Base-by-base conservation (phyloP, 805 yeast genomes). In the Metschnikowia continentalis region DNA sequence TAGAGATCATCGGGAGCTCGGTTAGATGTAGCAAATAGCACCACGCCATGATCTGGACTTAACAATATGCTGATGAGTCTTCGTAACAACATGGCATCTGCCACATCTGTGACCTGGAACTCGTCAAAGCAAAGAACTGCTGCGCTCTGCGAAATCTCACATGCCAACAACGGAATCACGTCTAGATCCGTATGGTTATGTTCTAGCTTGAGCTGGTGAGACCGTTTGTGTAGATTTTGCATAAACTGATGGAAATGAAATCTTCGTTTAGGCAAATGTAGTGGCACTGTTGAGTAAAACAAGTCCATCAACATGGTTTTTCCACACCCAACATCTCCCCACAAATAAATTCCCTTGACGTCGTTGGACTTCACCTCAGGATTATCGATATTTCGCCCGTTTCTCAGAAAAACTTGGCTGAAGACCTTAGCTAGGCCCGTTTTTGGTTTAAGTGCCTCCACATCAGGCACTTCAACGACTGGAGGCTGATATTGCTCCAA, bases 311-410 rank as follows among this genome's bases (percentile, higher is more conserved):
- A 74, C 97, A 94, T 92, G 6, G 99, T 94, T 65, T 94, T 92
- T 3, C 99, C 99, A 68, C 98, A 91, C 1, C 99, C 99, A 40
- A 94, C 99, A 67, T 94, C 98, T 20, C 99, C 99, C 68, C 88
- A 94, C 32, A 94, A 75, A 62, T 94, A 94, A 6, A 94, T 86
- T 4, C 99, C 99, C 57, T 79, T 96, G 13, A 84, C 74, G 2
- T 60, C 60, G 17, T 67, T 67, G 30, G 68, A 73, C 40, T 62
- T 46, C 23, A 53, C 48, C 5, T 48, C 67, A 7, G 54, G 35
- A 22, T 46, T 50, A 3, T 32, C 26, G 10, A 26, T 42, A 6
- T 11, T n/a, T 6, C 35, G 15, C 8, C 44, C 19, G 5, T 38
- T 41, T 5, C 46, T 35, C 20, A 45, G 30, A 14, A 55, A 46